A percentile compares a stretch with the other conserved stretches of the same genome.
These are phyloP conservation scores for Solanum pinnatisectum DNA, from an alignment of 257 asterid genomes.

Conservation along the genomic window DNA sequence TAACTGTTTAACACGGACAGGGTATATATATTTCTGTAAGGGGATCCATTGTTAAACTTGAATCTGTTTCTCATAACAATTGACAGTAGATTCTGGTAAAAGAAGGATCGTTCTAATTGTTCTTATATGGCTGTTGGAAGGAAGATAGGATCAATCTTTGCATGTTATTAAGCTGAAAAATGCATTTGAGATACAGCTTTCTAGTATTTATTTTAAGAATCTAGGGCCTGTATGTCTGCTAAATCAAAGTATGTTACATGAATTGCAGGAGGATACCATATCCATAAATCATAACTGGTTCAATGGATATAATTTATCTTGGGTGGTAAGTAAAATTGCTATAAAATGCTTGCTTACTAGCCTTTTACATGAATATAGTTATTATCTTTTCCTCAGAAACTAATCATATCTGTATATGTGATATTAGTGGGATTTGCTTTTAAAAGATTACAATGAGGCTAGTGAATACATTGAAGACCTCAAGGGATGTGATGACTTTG, in stretches of 20 bases:
- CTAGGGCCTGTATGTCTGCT: neutral
- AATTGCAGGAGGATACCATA: constrained; percentile 81
- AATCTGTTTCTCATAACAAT: neutral
- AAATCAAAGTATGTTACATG: neutral
- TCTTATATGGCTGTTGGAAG: neutral
- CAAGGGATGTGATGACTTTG: constrained; percentile 86
- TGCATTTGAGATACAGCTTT: neutral
- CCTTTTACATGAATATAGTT: neutral
- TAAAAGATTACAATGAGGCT: constrained; percentile 82
- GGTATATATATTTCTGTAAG: neutral
- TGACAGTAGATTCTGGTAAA: neutral
- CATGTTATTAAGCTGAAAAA: neutral
- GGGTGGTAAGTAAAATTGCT: constrained; percentile 57
- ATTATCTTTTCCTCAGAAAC: neutral
- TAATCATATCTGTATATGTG: neutral
- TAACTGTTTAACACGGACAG: no score
- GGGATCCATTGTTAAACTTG: neutral
- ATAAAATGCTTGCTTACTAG: neutral
- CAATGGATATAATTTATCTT: constrained; percentile 63
- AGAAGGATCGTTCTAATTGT: neutral
- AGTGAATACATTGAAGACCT: constrained; percentile 75
- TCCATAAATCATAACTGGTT: constrained; percentile 98
- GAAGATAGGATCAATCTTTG: neutral
- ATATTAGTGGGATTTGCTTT: constrained; percentile 89
- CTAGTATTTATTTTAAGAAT: neutral